Evolutionary conservation across 73 alveolate species (phyloP), one percentile per base, ranked within the genome.

Genomic region (Durusdinium trenchii): DNA sequence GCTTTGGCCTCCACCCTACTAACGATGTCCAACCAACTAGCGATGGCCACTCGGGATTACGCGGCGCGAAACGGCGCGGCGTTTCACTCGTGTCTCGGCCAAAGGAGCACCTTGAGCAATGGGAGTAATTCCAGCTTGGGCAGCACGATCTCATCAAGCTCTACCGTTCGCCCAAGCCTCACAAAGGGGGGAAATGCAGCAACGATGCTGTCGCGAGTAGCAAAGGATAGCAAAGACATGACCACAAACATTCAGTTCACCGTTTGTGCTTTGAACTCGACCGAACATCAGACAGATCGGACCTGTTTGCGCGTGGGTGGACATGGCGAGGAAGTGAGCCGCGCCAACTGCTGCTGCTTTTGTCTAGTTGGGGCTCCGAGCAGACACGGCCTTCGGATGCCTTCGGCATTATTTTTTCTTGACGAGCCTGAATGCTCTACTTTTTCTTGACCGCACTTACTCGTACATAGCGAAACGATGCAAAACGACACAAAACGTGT

Each of bases 81-180:
- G n/a, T n/a, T n/a, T n/a, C n/a, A n/a, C n/a, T n/a, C n/a, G n/a
- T n/a, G n/a, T n/a, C n/a, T n/a, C n/a, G n/a, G n/a, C n/a, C 7
- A 9, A 26, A 81, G 91, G 91, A 26, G 91, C 91, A 81, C 91
- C 67, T 48, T 48, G 50, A 81, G 91, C 91, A 64, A 48, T 67
- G 42, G 42, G 71, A 81, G 91, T 67, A 81, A 81, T 47, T 64
- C 46, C 91, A 81, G 91, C 91, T 48, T 81, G 91, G 91, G 50
- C 91, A 81, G 91, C 91, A 50, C 91, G 50, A 67, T 81, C 91
- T 81, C 91, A 47, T 48, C 91, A 30, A 30, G 71, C 91, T 81
- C 69, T 16, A 23, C 91, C 36, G n/a, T n/a, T n/a, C n/a, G 46
- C 91, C 14, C 91, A 35, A 45, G 64, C 3, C 89, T 78, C 89